Percentiles rank a stretch among this genome's conserved stretches.
phyloP scores from a whole-genome alignment of 305 asterid species.

The Salvia sclarea region DNA sequence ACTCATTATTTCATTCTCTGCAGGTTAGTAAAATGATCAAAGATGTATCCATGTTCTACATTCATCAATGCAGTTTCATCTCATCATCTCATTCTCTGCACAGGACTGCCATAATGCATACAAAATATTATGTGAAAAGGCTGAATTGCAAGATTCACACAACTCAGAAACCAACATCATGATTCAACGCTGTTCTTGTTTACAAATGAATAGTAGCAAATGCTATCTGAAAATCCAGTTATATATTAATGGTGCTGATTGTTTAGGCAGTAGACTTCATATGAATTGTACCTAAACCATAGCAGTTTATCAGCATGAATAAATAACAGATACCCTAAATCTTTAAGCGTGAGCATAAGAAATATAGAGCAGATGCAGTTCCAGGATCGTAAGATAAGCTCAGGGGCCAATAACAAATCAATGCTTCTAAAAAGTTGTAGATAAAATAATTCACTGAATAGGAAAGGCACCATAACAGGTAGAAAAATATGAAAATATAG shows the following conservation, averaged over 20 bases:
- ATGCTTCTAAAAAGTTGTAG: background rate
- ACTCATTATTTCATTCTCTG: slow-evolving; percentile 3
- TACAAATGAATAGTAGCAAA: background rate
- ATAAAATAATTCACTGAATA: background rate
- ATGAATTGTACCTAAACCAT: background rate
- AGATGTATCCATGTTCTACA: slow-evolving; percentile 14
- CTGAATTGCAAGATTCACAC: background rate
- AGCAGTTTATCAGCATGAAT: background rate
- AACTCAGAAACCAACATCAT: background rate
- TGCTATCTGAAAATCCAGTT: background rate
- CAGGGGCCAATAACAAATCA: background rate
- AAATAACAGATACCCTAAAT: background rate
- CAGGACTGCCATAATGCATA: slow-evolving; percentile 8
- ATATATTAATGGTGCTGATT: background rate
- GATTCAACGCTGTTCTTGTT: background rate
- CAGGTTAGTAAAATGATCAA: background rate
- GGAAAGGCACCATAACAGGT: background rate
- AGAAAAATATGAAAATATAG: background rate
- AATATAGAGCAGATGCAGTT: background rate
- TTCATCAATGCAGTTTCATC: slow-evolving; percentile 9
- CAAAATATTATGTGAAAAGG: background rate
- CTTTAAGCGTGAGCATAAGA: background rate
- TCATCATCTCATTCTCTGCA: slow-evolving; percentile 1
- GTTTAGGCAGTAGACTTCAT: background rate
- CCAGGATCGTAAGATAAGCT: slow-evolving; percentile 9